Evolutionary conservation across 2,329 filamentous ascomycete genomes (phyloP).

Genomic region (Ascochyta koolunga): DNA sequence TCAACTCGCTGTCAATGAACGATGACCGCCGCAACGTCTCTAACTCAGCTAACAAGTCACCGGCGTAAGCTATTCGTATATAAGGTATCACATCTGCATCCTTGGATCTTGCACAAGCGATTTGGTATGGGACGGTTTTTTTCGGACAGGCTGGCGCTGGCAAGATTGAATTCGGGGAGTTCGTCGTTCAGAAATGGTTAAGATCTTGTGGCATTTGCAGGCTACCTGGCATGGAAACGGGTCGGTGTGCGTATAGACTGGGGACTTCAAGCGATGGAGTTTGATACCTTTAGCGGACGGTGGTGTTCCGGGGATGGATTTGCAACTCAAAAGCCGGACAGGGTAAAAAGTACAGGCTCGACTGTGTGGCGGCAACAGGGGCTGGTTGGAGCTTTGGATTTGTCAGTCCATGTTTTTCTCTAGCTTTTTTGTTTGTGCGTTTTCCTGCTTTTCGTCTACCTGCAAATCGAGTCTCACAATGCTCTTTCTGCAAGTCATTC

Average conservation of each 20-base stretch:
- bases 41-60: constrained; percentile 49
- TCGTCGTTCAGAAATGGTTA: constrained; percentile 46
- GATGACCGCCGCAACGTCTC: constrained; percentile 57
- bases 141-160: constrained; percentile 44
- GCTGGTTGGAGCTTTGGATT: constrained; percentile 16
- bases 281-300: constrained; percentile 45
- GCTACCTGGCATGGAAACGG: constrained; percentile 42
- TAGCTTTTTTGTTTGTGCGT: constrained; percentile 9
- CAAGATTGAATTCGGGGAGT: constrained; percentile 46
- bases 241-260: constrained; percentile 47
- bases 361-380: constrained; percentile 4
- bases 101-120: constrained; percentile 42
- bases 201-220: constrained; percentile 49
- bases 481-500: constrained; percentile 12
- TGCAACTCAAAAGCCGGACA: constrained; percentile 40
- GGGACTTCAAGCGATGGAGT: constrained; percentile 46
- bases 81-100: constrained; percentile 42
- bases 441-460: not conserved
- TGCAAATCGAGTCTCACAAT: constrained; percentile 9
- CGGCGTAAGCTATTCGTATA: constrained; percentile 45
- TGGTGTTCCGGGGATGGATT: constrained; percentile 43
- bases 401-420: constrained; percentile 10
- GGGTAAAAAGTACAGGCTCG: constrained; percentile 35
- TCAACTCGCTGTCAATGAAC: constrained; percentile 74
- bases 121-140: constrained; percentile 44